A percentile compares a stretch with the other conserved stretches of the same genome.
Evolutionary conservation across 768 basidiomycete species (phyloP).

Genomic region (Termitomyces sp.): DNA sequence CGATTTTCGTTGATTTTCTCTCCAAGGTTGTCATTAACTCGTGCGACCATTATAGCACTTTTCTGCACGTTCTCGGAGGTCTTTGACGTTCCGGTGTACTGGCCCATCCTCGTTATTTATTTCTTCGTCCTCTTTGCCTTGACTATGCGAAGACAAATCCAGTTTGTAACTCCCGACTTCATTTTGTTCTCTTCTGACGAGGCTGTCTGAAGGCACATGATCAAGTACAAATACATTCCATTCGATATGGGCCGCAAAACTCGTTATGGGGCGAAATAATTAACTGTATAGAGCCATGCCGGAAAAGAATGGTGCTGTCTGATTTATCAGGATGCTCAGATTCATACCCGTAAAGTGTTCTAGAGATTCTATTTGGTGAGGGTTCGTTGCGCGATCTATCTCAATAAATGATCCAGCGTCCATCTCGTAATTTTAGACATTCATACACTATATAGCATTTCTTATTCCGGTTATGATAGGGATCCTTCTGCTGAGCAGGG

Average conservation of each 20-base stretch:
- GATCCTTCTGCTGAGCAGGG: not conserved
- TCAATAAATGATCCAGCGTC: not conserved
- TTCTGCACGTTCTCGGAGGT: slow-evolving; percentile 76
- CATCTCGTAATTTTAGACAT: not conserved
- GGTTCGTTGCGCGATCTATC: slow-evolving; percentile 1
- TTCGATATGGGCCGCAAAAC: slow-evolving; percentile 95
- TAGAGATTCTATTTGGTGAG: slow-evolving; percentile 3
- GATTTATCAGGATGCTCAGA: not conserved
- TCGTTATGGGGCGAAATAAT: slow-evolving; percentile 59
- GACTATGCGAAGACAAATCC: slow-evolving; percentile 95
- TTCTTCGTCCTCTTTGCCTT: slow-evolving; percentile 93
- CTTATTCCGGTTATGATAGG: not conserved
- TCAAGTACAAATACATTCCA: slow-evolving; percentile 96
- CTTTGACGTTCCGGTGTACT: slow-evolving; percentile 97
- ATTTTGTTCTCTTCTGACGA: not conserved
- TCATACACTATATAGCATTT: not conserved
- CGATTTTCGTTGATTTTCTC: not conserved
- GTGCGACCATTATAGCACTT: slow-evolving; percentile 79
- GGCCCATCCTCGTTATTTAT: slow-evolving; percentile 97
- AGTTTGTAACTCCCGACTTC: slow-evolving; percentile 47
- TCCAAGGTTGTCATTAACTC: slow-evolving; percentile 83
- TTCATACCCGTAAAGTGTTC: slow-evolving; percentile 17
- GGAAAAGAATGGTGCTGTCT: slow-evolving; percentile 4
- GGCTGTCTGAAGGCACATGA: slow-evolving; percentile 76
- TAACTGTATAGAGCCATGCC: not conserved